Conservation (phyloP, 345 rosid genomes). For the Noccaea caerulescens region DNA sequence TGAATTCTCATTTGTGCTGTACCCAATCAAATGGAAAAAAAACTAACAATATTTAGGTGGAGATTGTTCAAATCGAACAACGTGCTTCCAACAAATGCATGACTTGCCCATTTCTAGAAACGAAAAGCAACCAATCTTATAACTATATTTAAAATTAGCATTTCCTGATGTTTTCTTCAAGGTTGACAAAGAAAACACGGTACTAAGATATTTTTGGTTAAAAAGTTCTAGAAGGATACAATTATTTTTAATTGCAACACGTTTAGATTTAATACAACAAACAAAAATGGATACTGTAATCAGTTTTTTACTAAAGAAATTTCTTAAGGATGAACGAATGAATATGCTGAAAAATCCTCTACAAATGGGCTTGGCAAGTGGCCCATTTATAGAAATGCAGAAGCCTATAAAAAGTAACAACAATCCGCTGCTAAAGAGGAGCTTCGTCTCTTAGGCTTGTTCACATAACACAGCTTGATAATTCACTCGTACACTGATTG, state of each 20-base stretch:
- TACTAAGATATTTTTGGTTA: slow-evolving; percentile 22
- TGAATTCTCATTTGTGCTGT: background rate
- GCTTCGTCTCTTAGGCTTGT: no score
- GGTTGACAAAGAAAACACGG: slow-evolving; percentile 29
- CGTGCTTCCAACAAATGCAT: slow-evolving; percentile 45
- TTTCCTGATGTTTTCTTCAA: slow-evolving; percentile 29
- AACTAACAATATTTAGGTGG: slow-evolving; percentile 10
- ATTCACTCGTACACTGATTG: no score
- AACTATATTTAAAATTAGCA: slow-evolving; percentile 6
- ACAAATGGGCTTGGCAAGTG: no score
- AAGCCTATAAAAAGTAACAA: no score
- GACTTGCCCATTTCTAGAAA: slow-evolving; percentile 39
- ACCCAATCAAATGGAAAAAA: background rate
- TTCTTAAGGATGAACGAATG: no score
- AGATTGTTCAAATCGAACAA: slow-evolving; percentile 19
- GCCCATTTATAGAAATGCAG: no score
- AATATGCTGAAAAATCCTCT: no score
- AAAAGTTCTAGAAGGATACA: background rate
- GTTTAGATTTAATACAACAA: slow-evolving; percentile 3
- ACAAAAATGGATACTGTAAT: background rate
- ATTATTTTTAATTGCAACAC: background rate
- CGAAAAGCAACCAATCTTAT: background rate
- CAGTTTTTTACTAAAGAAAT: background rate
- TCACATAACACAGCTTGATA: no score
- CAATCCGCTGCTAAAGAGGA: no score